Base-by-base conservation (phyloP, 2,329 filamentous ascomycete species). In the Phyllosticta capitalensis region DNA sequence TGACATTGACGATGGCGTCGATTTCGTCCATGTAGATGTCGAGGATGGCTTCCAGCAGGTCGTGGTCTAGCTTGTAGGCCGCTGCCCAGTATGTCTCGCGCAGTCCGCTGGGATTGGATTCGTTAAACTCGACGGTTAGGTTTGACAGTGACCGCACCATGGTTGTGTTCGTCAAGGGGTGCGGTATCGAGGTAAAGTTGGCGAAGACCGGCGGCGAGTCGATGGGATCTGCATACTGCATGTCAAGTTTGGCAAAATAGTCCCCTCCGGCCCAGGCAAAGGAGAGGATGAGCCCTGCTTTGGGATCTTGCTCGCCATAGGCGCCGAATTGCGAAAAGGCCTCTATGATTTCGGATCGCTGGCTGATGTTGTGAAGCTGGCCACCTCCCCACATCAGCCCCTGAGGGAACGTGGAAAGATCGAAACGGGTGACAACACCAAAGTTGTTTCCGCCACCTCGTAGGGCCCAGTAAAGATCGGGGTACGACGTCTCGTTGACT, bases 391-490 rank as follows among this genome's bases (percentile, higher is more conserved):
- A 72, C 64, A 69, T 67, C 4, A 65, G 61, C 24, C 64, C 63
- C 14, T 67, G 65, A 0, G 62, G 62, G 48, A 54, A 63, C 22
- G 59, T 65, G 62, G 52, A 53, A 5, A 65, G 62, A 26, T 65
- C 62, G 45, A 66, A 61, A 26, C 64, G 62, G 2, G 68, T 70
- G 38, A 72, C 61, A 38, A 72, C 66, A n/a, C 69, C 63, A 55
- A 68, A 71, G 10, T 69, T 71, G 45, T 67, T 67, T 3, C 69
- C 69, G 22, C 70, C 70, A 59, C 73, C 72, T 28, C 72, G 68
- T 61, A 75, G 67, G 2, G 72, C 72, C 64, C 66, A 70, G 64
- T 72, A 76, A 7, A 76, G 65, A 49, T 71, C 66, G 1, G 64
- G 21, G 56, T 69, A 54, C 1, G 52, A 21, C 0, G 60, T 60